phyloP scores from a whole-genome alignment of 805 yeast genomes.

The Blastobotrys americana region DNA sequence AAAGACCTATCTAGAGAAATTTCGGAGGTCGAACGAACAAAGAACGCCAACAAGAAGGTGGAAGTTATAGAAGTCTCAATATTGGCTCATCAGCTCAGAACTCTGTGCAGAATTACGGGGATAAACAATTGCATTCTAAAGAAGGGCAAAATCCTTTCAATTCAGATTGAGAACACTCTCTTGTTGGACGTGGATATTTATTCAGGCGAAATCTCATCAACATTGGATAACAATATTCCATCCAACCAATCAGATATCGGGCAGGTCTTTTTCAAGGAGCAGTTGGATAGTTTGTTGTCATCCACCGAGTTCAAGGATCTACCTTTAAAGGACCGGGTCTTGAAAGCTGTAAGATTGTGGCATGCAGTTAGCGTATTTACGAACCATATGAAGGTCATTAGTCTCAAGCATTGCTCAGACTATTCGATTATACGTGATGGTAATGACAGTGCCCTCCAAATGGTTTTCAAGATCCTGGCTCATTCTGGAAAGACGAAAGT shows the following conservation, averaged over 20 bases:
- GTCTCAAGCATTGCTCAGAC: too few species aligned
- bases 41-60: constrained; percentile 15
- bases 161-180: not conserved
- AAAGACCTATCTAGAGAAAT: constrained; percentile 14
- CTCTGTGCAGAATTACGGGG: not conserved
- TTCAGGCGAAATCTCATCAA: not conserved
- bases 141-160: not conserved
- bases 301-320: not conserved
- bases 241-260: not conserved
- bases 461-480: not conserved
- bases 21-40: constrained; percentile 17
- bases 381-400: not conserved
- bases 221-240: not conserved
- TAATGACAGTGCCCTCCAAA: not conserved
- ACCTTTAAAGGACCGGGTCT: not conserved
- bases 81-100: not conserved
- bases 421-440: not conserved
- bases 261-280: constrained; percentile 2
- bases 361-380: not conserved
- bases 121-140: not conserved
- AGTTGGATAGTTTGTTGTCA: not conserved
- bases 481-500: not conserved
- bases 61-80: constrained; percentile 16
- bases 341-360: not conserved
- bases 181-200: not conserved